Base-by-base conservation (phyloP, 2,329 filamentous ascomycete genomes). In the Fusarium sambucinum region DNA sequence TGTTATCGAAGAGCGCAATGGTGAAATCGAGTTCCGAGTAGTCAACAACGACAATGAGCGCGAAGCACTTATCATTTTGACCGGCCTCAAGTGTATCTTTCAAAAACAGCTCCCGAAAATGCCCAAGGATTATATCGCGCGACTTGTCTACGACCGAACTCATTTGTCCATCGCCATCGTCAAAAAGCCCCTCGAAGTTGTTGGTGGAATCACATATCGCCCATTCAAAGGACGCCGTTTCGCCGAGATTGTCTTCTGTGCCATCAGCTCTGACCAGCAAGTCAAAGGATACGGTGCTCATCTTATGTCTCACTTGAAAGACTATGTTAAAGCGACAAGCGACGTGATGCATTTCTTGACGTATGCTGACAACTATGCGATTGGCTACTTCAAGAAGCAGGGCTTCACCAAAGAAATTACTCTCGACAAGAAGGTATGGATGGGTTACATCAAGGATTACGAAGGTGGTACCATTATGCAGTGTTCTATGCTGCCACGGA, bases 361-460 rank as follows among this genome's bases (percentile, higher is more conserved):
- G 2, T 99, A 99, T 76, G 96, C 96, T 69, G 96, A 99, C 79
- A 99, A 99, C 79, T 98, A 98, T 76, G 96, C 96, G 38, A 99
- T 97, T 70, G 96, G 96, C 13, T 99, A 98, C 79, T 99, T 99
- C 81, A 97, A 98, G 80, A 99, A 99, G 78, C 96, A 99, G 78
- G 96, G 96, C 0, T 99, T 99, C 76, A 98, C 96, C 3, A 99
- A 99, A 78, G 95, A 99, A 74, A 98, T 99, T 68, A 97, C 94
- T 0, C 87, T 99, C 1, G 92, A 96, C 61, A 92, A 90, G 74
- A 89, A 90, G 4, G 90, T 93, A 5, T 99, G 96, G 96, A 98
- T 98, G 96, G 96, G 96, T 4, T 99, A 98, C 75, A 99, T 99
- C 83, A 99, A 99, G 78, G 96, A 99, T 78, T 99, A 99, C 78